A percentile compares a stretch with the other conserved stretches of the same genome.
Conservation (phyloP, 2,329 filamentous ascomycete species). For the Colletotrichum sp. region DNA sequence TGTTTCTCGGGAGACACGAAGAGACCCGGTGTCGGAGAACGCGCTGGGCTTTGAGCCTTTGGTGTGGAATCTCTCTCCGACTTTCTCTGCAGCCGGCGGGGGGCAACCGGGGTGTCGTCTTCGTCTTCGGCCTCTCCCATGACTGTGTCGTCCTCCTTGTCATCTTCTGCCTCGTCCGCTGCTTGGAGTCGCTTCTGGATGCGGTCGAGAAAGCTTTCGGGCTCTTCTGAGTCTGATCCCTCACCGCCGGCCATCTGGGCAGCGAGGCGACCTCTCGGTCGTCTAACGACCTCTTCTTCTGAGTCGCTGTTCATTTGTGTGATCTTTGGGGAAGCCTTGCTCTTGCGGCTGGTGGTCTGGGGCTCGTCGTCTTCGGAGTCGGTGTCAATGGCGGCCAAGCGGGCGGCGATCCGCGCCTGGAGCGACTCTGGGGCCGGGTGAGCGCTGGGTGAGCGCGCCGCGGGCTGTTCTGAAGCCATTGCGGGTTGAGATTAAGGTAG, state of each 20-base stretch:
- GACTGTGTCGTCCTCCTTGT: slow-evolving; percentile 33
- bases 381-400: slow-evolving; percentile 55
- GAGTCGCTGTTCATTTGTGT: slow-evolving; percentile 12
- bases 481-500: slow-evolving; percentile 9
- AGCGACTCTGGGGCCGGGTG: slow-evolving; percentile 51
- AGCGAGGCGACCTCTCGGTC: slow-evolving; percentile 68
- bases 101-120: slow-evolving; percentile 43
- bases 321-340: not conserved
- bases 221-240: slow-evolving; percentile 25
- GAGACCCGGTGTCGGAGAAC: slow-evolving; percentile 47
- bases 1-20: slow-evolving; percentile 58
- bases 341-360: slow-evolving; percentile 2
- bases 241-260: slow-evolving; percentile 57
- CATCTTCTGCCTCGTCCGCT: slow-evolving; percentile 28
- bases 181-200: slow-evolving; percentile 47
- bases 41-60: slow-evolving; percentile 31
- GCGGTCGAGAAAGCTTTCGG: slow-evolving; percentile 44
- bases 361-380: slow-evolving; percentile 45
- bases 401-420: slow-evolving; percentile 58
- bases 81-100: slow-evolving; percentile 44
- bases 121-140: slow-evolving; percentile 39
- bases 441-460: slow-evolving; percentile 48
- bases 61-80: slow-evolving; percentile 37
- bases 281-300: slow-evolving; percentile 36
- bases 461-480: slow-evolving; percentile 56